Percentiles rank a stretch among this genome's conserved stretches.
phyloP scores from a whole-genome alignment of 352 stramenopile species.

The Peronospora destructor region DNA sequence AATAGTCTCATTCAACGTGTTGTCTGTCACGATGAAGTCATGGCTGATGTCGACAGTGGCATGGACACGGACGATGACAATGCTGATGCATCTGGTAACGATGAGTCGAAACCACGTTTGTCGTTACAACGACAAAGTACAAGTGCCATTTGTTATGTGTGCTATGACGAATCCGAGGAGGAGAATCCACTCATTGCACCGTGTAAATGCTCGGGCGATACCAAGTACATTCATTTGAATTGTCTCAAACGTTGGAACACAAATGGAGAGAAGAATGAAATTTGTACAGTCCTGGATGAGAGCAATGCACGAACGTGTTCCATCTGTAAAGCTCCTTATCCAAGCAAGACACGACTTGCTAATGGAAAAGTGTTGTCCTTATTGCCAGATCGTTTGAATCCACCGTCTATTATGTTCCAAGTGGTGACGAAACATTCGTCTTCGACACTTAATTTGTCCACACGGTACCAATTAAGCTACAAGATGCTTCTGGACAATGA shows the following conservation, averaged over 20 bases:
- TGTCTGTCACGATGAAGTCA: slow-evolving; percentile 70
- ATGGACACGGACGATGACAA: slow-evolving; percentile 83
- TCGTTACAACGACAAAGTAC: slow-evolving; percentile 70
- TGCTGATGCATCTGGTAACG: slow-evolving; percentile 76
- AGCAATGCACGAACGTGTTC: slow-evolving; percentile 79
- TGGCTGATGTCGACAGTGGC: slow-evolving; percentile 73
- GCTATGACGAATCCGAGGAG: slow-evolving; percentile 81
- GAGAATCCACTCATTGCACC: slow-evolving; percentile 90
- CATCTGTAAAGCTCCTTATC: slow-evolving; percentile 83
- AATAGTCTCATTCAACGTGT: slow-evolving; percentile 77
- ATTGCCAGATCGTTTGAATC: slow-evolving; percentile 60
- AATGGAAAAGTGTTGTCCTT: slow-evolving; percentile 72
- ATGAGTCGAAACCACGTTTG: slow-evolving; percentile 69
- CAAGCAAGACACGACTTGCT: slow-evolving; percentile 67
- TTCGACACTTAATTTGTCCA: slow-evolving; percentile 79
- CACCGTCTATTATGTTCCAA: slow-evolving; percentile 84
- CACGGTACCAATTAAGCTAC: slow-evolving; percentile 82
- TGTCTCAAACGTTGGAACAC: slow-evolving; percentile 94
- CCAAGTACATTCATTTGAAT: slow-evolving; percentile 93
- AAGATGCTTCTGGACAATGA: slow-evolving; percentile 91
- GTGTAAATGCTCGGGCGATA: slow-evolving; percentile 93
- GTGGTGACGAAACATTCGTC: slow-evolving; percentile 85
- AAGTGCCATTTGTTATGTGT: slow-evolving; percentile 82
- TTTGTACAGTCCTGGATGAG: slow-evolving; percentile 80
- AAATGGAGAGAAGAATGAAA: slow-evolving; percentile 86